These are phyloP conservation scores for Aegilops tauschii DNA, from an alignment of 176 grass and related monocot genomes.

Conservation along the genomic window DNA sequence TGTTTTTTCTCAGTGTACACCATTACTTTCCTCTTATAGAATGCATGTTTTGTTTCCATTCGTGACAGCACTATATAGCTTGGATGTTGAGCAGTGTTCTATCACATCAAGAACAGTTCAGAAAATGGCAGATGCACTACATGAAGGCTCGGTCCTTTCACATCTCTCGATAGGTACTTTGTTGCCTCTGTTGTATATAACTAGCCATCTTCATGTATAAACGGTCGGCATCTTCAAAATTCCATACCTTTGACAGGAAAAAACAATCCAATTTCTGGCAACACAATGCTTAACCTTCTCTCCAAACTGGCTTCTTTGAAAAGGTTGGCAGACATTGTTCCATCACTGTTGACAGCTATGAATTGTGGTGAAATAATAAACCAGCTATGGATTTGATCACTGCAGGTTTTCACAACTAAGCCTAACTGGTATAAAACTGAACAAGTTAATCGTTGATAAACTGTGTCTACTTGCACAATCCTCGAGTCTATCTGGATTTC, in stretches of 20 bases:
- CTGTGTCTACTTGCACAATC: conserved; percentile 71
- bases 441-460: conserved; percentile 63
- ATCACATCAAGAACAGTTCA: conserved; percentile 93
- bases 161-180: conserved; percentile 90
- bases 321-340: conserved; percentile 56
- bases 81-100: conserved; percentile 93
- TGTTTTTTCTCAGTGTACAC: conserved; percentile 19
- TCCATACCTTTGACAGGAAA: conserved; percentile 56
- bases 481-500: conserved; percentile 59
- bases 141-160: conserved; percentile 78
- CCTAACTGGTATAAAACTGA: conserved; percentile 83
- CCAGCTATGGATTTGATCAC: not conserved
- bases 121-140: conserved; percentile 79
- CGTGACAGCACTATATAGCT: conserved; percentile 77
- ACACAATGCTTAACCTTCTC: conserved; percentile 81
- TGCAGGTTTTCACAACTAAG: conserved; percentile 94
- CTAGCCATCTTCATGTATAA: conserved; percentile 24
- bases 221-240: not conserved
- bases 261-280: conserved; percentile 86
- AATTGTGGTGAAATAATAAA: conserved; percentile 22
- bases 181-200: conserved; percentile 23
- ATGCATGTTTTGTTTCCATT: conserved; percentile 15
- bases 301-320: conserved; percentile 80
- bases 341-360: conserved; percentile 17
- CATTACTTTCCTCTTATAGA: conserved; percentile 22